Conservation (phyloP, 306 rosid genomes). For the Cercis canadensis region DNA sequence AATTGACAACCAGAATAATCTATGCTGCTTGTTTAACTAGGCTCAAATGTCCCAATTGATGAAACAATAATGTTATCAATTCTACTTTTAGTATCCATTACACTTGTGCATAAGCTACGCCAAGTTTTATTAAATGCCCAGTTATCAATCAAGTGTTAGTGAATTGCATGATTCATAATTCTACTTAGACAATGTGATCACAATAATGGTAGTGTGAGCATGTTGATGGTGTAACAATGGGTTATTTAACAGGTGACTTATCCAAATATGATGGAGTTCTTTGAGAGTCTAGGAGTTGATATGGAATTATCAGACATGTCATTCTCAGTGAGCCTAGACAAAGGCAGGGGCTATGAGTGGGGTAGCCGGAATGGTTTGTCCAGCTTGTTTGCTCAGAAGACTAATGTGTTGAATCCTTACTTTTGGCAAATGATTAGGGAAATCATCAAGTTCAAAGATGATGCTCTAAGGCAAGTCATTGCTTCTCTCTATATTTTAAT, state of each 20-base stretch:
- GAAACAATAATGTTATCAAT: too few species aligned
- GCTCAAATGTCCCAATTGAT: too few species aligned
- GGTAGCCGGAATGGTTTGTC: constrained; percentile 83
- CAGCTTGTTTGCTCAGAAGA: constrained; percentile 82
- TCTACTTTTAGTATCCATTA: too few species aligned
- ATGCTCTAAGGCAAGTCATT: constrained; percentile 60
- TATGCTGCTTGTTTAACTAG: too few species aligned
- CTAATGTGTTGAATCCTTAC: constrained; percentile 65
- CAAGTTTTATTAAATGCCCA: too few species aligned
- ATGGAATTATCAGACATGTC: constrained; percentile 91
- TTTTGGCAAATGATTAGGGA: constrained; percentile 88
- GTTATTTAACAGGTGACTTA: constrained; percentile 74
- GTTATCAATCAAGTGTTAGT: too few species aligned
- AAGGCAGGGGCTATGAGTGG: constrained; percentile 83
- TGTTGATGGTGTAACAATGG: constrained; percentile 11
- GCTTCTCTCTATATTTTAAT: neutral
- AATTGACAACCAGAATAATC: too few species aligned
- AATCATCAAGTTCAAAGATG: constrained; percentile 73
- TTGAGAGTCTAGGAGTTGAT: constrained; percentile 81
- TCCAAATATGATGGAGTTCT: constrained; percentile 93
- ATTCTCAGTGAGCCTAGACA: constrained; percentile 79
- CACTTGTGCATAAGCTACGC: too few species aligned
- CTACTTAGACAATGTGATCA: too few species aligned
- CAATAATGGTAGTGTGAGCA: too few species aligned
- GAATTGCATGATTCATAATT: too few species aligned